Base-by-base conservation (phyloP, 2,329 filamentous ascomycete species). In the Anisogramma anomala region DNA sequence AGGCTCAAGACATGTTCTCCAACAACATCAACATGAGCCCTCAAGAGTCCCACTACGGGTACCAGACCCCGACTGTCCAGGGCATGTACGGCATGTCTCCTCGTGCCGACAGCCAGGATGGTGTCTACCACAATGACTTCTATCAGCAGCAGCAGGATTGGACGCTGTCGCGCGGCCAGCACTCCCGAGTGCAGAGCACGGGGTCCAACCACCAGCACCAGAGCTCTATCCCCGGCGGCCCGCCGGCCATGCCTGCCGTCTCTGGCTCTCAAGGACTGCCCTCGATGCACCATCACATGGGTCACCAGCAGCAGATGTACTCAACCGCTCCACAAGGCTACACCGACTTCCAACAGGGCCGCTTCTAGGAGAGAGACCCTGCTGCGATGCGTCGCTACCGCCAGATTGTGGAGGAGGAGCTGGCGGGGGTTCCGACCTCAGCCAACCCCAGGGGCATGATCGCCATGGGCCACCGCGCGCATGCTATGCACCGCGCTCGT, bases 151-250 rank as follows among this genome's bases (percentile, higher is more conserved):
- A 10, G 9, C 45, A 19, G n/a, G 38, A 44, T n/a, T 41, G 38
- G 41, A 19, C 22, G n/a, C 25, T 23, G 11, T 26, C 41, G 14
- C 44, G 44, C 17, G 27, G 26, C 19, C 26, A 39, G 15, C 44
- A 46, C 23, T 39, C 40, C 13, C 44, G 44, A 22, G 36, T 46
- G 18, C 40, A 46, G 36, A 43, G 36, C 37, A 46, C 44, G 3
- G 35, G 33, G 2, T 32, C 41, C 5, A 23, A 43, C 19, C 44
- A 40, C 28, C 33, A 31, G 27, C 44, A 43, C 33, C 41, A 32
- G 15, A 18, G n/a, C 17, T 32, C 37, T 13, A 33, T 44, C 30
- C 30, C 41, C 7, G 41, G 36, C 17, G 40, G 40, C 10, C 43
- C 40, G 8, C 40, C 40, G 3, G 6, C 26, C 8, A 36, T 39